phyloP scores from a whole-genome alignment of 345 rosid genomes.

The Ceriops zippeliana region DNA sequence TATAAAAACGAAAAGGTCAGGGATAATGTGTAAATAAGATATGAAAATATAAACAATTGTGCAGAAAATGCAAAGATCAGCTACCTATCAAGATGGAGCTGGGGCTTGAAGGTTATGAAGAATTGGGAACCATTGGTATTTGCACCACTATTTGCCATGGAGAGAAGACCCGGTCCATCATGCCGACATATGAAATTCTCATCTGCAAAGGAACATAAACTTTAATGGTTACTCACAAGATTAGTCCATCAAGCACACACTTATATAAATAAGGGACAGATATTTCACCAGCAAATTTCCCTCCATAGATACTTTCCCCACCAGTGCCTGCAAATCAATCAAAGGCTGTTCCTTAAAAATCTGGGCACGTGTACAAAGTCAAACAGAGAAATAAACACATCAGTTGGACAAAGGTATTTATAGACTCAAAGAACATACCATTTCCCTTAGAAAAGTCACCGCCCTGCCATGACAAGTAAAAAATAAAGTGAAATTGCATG shows the following conservation, averaged over 20 bases:
- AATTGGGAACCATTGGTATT: slow-evolving; percentile 95
- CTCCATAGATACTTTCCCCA: slow-evolving; percentile 97
- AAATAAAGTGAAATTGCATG: background rate
- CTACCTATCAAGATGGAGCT: slow-evolving; percentile 94
- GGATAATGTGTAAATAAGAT: background rate
- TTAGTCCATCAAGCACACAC: background rate
- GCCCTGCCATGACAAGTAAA: slow-evolving; percentile 52
- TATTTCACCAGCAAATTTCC: slow-evolving; percentile 79
- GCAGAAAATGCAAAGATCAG: slow-evolving; percentile 20
- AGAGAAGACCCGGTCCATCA: slow-evolving; percentile 80
- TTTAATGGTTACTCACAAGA: slow-evolving; percentile 8
- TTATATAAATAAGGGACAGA: background rate
- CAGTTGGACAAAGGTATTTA: slow-evolving; percentile 13
- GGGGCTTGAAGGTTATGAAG: slow-evolving; percentile 75
- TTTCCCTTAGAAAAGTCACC: slow-evolving; percentile 80
- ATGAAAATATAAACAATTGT: background rate
- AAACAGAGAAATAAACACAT: slow-evolving; percentile 32
- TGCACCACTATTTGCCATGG: slow-evolving; percentile 95
- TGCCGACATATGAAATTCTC: slow-evolving; percentile 82
- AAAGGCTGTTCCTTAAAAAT: slow-evolving; percentile 49
- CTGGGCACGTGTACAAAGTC: slow-evolving; percentile 43
- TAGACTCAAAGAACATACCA: slow-evolving; percentile 53
- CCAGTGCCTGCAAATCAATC: slow-evolving; percentile 97
- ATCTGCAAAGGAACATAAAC: slow-evolving; percentile 42
- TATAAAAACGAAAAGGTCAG: background rate